Percentiles rank a stretch among this genome's conserved stretches.
Conservation (phyloP, 352 stramenopile species). For the Pythium apleroticum region DNA sequence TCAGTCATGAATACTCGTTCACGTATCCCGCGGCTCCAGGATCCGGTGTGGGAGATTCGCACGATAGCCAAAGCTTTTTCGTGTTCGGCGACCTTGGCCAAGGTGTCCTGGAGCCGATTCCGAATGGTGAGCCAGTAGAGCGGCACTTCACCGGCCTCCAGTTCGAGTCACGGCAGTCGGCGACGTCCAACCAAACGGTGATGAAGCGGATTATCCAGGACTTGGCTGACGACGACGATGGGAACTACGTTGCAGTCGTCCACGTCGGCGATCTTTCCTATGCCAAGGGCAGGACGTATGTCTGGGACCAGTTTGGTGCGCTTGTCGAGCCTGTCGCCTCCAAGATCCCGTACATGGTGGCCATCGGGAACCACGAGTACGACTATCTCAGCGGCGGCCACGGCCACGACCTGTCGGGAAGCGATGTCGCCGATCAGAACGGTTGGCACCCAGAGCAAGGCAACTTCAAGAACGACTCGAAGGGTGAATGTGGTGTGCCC, state of each 20-base stretch:
- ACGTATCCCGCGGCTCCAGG: conserved; percentile 22
- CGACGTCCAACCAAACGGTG: conserved; percentile 30
- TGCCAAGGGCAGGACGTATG: conserved; percentile 49
- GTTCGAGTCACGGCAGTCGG: conserved; percentile 21
- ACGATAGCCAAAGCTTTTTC: conserved; percentile 27
- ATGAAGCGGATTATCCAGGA: conserved; percentile 40
- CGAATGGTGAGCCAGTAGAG: conserved; percentile 14
- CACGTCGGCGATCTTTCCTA: conserved; percentile 83
- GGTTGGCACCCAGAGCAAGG: conserved; percentile 31
- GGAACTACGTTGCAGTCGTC: conserved; percentile 52
- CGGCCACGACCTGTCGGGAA: conserved; percentile 39
- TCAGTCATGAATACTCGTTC: conserved; percentile 31
- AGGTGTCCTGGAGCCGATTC: conserved; percentile 15
- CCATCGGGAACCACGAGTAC: conserved; percentile 47
- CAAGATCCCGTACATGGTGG: conserved; percentile 65
- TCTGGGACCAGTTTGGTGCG: conserved; percentile 82
- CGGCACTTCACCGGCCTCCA: conserved; percentile 17
- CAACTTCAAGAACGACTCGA: conserved; percentile 38
- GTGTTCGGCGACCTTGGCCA: conserved; percentile 37
- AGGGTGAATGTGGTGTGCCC: conserved; percentile 77
- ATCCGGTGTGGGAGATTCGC: neutral
- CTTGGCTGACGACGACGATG: conserved; percentile 19
- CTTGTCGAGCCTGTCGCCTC: conserved; percentile 73
- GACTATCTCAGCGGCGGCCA: conserved; percentile 34
- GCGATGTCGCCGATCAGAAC: conserved; percentile 23